Evolutionary conservation across 768 basidiomycete species (phyloP), one percentile per base, ranked within the genome.

Genomic region (Tulasnella sp.): DNA sequence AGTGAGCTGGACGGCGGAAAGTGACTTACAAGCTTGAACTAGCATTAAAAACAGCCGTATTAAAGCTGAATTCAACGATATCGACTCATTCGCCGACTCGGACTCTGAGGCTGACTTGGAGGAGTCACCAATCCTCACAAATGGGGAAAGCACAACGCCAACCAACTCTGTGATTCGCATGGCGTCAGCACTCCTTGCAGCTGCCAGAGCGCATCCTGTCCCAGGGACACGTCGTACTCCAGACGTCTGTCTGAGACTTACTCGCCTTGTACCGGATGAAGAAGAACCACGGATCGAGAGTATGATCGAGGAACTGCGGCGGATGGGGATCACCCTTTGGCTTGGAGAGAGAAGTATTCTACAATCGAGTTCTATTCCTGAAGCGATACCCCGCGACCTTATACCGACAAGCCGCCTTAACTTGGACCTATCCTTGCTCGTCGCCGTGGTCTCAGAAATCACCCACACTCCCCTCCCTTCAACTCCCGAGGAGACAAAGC

Each of bases 361-460:
- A n/a, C n/a, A n/a, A n/a, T n/a, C n/a, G n/a, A 11, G 41, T 1
- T 23, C 57, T 3, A 62, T 75, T 29, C n/a, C 59, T 29, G 48
- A 41, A 37, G 11, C 19, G 17, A 62, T 27, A 45, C 58, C 59
- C 23, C 60, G 19, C 23, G 50, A 35, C 35, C 29, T 76, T 35
- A 56, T 66, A 8, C 84, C 83, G 0, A 85, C 84, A 0, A 63
- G 63, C 5, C 70, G 74, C 46, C 74, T 94, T 68, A 86, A 90
- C 62, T 75, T 92, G 32, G 91, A 94, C 65, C 73, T 94, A 9
- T 91, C 87, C 0, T 75, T 85, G 1, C 76, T 94, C 43, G 84
- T 94, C 53, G 89, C 91, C 0, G 75, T 92, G 27, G 76, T 86
- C 40, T 88, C 86, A 9, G 87, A 89, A 61, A 79, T 88, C 50